Base-by-base conservation (phyloP, 768 basidiomycete genomes). In the Hebeloma cylindrosporum region DNA sequence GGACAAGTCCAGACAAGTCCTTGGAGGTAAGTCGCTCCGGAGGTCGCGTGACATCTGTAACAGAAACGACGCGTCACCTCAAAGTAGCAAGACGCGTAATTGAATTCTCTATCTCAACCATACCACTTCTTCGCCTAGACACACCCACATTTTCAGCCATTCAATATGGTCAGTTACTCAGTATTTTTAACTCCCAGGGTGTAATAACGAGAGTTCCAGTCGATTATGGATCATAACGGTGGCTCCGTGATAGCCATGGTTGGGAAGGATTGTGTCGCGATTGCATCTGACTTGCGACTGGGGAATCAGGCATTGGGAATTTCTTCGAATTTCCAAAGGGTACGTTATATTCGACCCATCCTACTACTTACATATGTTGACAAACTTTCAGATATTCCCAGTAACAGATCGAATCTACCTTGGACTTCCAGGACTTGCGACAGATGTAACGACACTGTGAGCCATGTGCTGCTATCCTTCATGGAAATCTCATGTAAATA, bases 221-320 rank as follows among this genome's bases (percentile, higher is more conserved):
- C 90, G 61, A 83, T 88, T 57, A 88, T 95, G 88, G 79, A 91
- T 68, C 75, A 84, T 51, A 97, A 96, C 77, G 94, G 94, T 73
- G 96, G 96, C 71, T 96, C 94, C 71, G 91, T 95, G 59, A 79
- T 99, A 68, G 96, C 96, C 74, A 99, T 99, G 96, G 87, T 88
- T 48, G 96, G 96, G 52, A 97, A 98, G 71, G 88, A 93, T 57
- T 99, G 96, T 66, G 96, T 99, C 38, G 96, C 96, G 41, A 98
- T 98, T 69, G 96, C 95, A 20, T 92, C 88, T 42, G 96, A 99
- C 71, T 62, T 95, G 55, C 82, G 95, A 51, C 72, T 98, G 43
- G 96, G 96, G 48, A 88, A 85, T 53, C 86, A 93, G 63, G 80
- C 88, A 5, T 64, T 94, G 57, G 84, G 88, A 26, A 82, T 98